Evolutionary conservation across 495 filamentous ascomycete species (phyloP), one percentile per base, ranked within the genome.

Genomic region (Letharia columbiana): DNA sequence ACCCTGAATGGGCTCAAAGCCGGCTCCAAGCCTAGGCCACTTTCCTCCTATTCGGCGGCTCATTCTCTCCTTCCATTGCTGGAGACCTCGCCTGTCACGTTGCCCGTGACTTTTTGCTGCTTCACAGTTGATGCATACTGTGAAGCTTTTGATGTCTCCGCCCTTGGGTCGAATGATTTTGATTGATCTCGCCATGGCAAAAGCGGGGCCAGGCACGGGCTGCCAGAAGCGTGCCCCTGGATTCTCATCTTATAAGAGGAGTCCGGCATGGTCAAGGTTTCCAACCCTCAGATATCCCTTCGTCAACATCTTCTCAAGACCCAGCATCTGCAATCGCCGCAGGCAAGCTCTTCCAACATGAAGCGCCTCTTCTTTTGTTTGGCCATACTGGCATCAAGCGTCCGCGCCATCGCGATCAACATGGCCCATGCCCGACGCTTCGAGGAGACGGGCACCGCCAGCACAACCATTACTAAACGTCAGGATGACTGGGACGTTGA

Each of bases 311-410:
- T 23, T 28, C 33, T 49, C 28, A 9, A 18, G 6, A 41, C 12
- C 3, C 20, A 39, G 2, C 23, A 33, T 23, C 7, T 18, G 8
- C 8, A 52, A 12, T 2, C 18, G n/a, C 35, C 18, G 7, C 15
- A 40, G 40, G 8, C 28, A 60, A 66, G 6, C 9, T 6, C 47
- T 23, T 35, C 17, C 65, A 69, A 18, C 49, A 77, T 77, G 75
- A 74, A 71, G 71, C 52, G 71, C 67, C 61, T 69, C 42, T 64
- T 68, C 15, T 33, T 75, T 12, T 45, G 40, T 68, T 72, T 72
- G 35, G 63, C 73, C 68, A 64, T 76, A 60, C n/a, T 74, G 59
- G 71, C 61, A 47, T 62, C 74, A 40, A 69, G 64, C 41, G 50
- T 50, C 37, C 28, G 40, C 40, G 66, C 66, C 37, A 60, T 60